Conservation (phyloP, 139 green algal species). For the Yamagishiella unicocca region DNA sequence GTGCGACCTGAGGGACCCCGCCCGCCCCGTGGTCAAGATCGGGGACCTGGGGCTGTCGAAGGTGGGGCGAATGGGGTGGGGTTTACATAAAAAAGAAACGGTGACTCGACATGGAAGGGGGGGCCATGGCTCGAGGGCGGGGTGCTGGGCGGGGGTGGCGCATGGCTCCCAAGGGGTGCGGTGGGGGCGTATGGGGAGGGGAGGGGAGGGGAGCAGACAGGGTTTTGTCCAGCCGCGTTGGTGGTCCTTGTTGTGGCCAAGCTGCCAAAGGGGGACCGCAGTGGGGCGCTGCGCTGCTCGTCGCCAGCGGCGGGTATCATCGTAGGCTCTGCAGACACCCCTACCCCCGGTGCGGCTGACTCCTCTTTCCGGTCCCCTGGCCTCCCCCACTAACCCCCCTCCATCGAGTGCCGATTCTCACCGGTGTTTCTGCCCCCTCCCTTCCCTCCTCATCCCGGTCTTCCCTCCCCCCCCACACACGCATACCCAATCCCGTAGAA, state of each 20-base stretch:
- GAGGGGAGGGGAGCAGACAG: not conserved
- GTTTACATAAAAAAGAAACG: not conserved
- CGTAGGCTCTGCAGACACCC: too few species aligned
- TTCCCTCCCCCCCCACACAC: not conserved
- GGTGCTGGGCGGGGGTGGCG: not conserved
- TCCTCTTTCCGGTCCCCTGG: too few species aligned
- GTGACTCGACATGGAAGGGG: not conserved
- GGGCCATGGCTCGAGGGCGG: too few species aligned
- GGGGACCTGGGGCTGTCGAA: conserved; percentile 80
- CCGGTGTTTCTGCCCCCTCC: not conserved
- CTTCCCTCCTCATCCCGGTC: not conserved
- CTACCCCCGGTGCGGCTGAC: too few species aligned
- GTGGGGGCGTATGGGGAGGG: not conserved
- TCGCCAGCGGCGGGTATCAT: too few species aligned
- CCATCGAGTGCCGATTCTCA: too few species aligned
- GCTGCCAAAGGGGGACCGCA: too few species aligned
- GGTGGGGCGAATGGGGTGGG: not conserved
- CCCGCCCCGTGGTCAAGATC: conserved; percentile 78
- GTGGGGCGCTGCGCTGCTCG: too few species aligned
- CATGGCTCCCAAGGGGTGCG: too few species aligned
- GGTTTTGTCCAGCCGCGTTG: too few species aligned
- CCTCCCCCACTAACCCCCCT: too few species aligned
- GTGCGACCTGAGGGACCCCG: conserved; percentile 75
- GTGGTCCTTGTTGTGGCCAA: too few species aligned
- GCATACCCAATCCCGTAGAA: conserved; percentile 47